phyloP scores from a whole-genome alignment of 257 asterid species.

The Plantago major region DNA sequence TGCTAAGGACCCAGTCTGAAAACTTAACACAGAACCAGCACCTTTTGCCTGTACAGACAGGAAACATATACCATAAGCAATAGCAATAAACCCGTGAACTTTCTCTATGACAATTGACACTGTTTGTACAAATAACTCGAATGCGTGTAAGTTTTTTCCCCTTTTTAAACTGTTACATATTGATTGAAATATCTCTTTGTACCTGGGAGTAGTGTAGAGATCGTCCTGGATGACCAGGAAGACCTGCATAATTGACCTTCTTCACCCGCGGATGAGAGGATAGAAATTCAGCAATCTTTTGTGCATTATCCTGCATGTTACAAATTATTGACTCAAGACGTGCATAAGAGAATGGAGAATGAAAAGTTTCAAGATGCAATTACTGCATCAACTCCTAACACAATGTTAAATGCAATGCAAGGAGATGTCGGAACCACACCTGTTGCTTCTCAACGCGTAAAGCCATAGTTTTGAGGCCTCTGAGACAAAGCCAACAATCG shows the following conservation, averaged over 20 bases:
- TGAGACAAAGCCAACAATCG: constrained; percentile 95
- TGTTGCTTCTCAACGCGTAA: constrained; percentile 88
- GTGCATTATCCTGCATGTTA: constrained; percentile 67
- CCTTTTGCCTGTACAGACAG: constrained; percentile 63
- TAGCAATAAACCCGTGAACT: too few relatives aligned
- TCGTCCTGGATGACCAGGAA: constrained; percentile 65
- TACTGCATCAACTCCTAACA: not conserved
- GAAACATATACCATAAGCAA: too few relatives aligned
- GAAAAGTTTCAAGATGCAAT: not conserved
- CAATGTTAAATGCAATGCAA: not conserved
- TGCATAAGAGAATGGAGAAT: not conserved
- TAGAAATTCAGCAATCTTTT: constrained; percentile 83
- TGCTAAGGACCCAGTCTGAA: constrained; percentile 67
- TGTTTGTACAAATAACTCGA: too few relatives aligned
- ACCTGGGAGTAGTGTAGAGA: constrained; percentile 80
- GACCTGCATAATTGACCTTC: constrained; percentile 78
- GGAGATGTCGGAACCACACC: constrained; percentile 29
- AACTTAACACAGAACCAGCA: constrained; percentile 91
- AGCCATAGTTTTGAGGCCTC: constrained; percentile 90
- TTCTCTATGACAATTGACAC: too few relatives aligned
- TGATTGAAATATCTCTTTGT: not conserved
- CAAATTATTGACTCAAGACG: constrained; percentile 2
- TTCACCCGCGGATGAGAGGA: constrained; percentile 63
- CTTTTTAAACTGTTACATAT: too few relatives aligned
- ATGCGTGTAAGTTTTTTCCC: too few relatives aligned